Percentiles rank a stretch among this genome's conserved stretches.
phyloP scores from a whole-genome alignment of 2,329 filamentous ascomycete species.

The Diplodia mutila region DNA sequence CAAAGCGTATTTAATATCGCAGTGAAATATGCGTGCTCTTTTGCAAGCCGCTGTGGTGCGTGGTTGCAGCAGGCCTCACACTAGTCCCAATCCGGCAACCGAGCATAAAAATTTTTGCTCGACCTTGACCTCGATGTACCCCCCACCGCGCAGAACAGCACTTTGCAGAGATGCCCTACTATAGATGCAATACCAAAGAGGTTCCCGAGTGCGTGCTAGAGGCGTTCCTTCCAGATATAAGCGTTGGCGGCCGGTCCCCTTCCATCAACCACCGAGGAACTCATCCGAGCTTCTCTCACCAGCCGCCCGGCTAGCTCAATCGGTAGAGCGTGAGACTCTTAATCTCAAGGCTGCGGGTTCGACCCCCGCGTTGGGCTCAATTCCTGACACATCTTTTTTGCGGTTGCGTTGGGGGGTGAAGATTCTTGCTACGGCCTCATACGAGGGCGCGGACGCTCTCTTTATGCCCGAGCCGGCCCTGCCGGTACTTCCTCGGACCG shows the following conservation, averaged over 20 bases:
- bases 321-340: conserved; percentile 31
- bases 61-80: too few relatives aligned
- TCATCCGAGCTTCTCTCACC: neutral
- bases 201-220: too few relatives aligned
- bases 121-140: too few relatives aligned
- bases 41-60: too few relatives aligned
- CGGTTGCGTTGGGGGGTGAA: neutral
- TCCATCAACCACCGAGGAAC: neutral
- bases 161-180: neutral
- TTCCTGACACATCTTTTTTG: neutral
- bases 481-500: neutral
- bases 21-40: too few relatives aligned
- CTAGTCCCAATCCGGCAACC: too few relatives aligned
- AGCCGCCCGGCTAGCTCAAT: conserved; percentile 28
- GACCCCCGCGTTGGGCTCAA: conserved; percentile 27
- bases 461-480: conserved; percentile 27
- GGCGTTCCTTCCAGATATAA: neutral
- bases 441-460: neutral
- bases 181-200: neutral
- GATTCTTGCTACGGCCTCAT: neutral
- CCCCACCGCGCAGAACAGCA: too few relatives aligned
- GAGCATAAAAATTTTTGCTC: too few relatives aligned
- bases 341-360: conserved; percentile 28
- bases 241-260: too few relatives aligned
- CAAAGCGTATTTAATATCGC: too few relatives aligned